Evolutionary conservation across 2,329 filamentous ascomycete genomes (phyloP), one percentile per base, ranked within the genome.

Genomic region (Ascosphaera apis): DNA sequence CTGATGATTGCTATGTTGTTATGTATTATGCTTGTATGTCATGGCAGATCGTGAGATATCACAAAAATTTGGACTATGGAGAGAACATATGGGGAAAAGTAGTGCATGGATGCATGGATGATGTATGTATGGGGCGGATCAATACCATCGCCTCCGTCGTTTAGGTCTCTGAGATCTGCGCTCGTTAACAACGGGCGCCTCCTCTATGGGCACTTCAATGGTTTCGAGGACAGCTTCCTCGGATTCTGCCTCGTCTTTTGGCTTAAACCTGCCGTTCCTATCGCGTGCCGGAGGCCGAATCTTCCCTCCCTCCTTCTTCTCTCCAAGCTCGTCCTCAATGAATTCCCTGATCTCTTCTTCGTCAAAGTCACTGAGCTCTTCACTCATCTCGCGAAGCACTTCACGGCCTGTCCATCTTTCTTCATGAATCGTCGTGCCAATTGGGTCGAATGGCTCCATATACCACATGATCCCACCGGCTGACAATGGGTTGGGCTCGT

Each of bases 381-480:
- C 84, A 47, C 80, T 91, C 54, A 86, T 72, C 11, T 65, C 69
- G 19, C 71, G 63, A 44, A 71, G 59, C n/a, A 77, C 71, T 37
- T 84, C 77, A 23, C 74, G 66, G 2, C 75, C 79, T 0, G 69
- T 72, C 63, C 74, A 81, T 36, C 72, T 66, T 54, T 86, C 78
- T 43, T 76, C 76, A 37, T 79, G 63, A 7, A 86, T 69, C 1
- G 76, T 86, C 0, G 82, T 91, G 38, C 83, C 86, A 36, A 71
- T 48, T 37, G 79, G 76, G 36, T 88, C 71, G 49, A 91, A 91
- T 6, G 70, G 66, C 48, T 79, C 69, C 40, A 92, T 67, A 53
- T 91, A 92, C 82, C 83, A 93, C 5, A 81, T 72, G 9, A 91
- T 63, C 23, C 86, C 86, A 39, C 86, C 86, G 34, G 76, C 65